Evolutionary conservation across 2,329 filamentous ascomycete genomes (phyloP).

Genomic region (Teratosphaeria gauchensis): DNA sequence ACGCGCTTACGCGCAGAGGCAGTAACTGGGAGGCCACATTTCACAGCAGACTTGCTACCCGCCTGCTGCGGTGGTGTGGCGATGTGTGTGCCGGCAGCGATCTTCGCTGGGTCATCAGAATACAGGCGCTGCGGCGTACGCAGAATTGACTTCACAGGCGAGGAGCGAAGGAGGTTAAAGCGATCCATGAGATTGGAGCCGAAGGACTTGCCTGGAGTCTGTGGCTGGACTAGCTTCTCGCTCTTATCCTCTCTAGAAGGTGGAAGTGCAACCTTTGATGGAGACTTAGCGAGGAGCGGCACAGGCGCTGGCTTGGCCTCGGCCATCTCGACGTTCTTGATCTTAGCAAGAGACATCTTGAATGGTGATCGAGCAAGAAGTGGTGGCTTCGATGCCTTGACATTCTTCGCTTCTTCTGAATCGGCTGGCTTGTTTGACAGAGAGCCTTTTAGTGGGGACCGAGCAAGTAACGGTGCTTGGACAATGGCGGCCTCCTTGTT

Average conservation of each 20-base stretch:
- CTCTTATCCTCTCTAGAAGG: constrained; percentile 8
- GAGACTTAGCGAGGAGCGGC: constrained; percentile 25
- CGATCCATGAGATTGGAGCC: constrained; percentile 31
- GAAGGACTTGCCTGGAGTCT: constrained; percentile 21
- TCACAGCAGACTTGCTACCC: constrained; percentile 1
- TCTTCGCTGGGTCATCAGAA: constrained; percentile 48
- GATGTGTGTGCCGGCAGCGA: constrained; percentile 51
- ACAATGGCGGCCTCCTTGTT: background rate
- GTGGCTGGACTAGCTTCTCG: background rate
- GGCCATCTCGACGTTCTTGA: constrained; percentile 8
- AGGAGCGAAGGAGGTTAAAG: constrained; percentile 41
- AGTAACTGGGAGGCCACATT: background rate
- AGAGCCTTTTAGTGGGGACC: constrained; percentile 1
- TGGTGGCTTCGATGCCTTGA: constrained; percentile 7
- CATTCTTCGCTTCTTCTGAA: background rate
- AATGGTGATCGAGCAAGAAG: constrained; percentile 19
- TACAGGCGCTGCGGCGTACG: constrained; percentile 50
- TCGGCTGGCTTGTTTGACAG: constrained; percentile 1
- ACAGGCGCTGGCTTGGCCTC: constrained; percentile 9
- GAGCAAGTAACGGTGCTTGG: background rate
- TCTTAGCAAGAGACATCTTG: constrained; percentile 17
- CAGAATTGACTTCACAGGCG: constrained; percentile 54
- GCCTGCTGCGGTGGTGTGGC: constrained; percentile 30
- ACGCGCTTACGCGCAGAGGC: constrained; percentile 53
- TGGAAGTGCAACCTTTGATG: constrained; percentile 21